Percentiles rank a stretch among this genome's conserved stretches.
phyloP scores from a whole-genome alignment of 176 grass and related monocot genomes.

The Phyllostachys edulis region DNA sequence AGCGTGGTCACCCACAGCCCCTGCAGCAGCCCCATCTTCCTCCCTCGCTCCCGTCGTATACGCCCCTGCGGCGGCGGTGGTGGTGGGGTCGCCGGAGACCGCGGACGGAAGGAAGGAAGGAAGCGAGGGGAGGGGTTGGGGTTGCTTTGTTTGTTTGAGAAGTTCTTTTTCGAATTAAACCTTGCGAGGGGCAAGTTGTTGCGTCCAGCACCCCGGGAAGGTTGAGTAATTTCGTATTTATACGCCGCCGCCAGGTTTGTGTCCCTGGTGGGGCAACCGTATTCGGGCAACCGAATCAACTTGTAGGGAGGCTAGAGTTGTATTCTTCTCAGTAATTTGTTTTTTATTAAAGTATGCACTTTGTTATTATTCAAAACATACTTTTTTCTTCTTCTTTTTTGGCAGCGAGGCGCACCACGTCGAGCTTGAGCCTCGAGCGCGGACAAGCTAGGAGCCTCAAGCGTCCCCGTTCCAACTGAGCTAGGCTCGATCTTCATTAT shows the following conservation, averaged over 20 bases:
- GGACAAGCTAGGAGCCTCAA: too few species aligned
- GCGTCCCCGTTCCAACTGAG: too few species aligned
- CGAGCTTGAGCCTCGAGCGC: too few species aligned
- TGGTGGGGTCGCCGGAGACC: neutral
- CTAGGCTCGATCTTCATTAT: too few species aligned
- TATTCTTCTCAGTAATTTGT: neutral
- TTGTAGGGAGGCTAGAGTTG: neutral
- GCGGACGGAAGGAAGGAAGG: neutral
- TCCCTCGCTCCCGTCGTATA: neutral
- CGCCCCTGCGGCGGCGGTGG: neutral
- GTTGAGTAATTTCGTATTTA: neutral
- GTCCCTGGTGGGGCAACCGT: conserved; percentile 27
- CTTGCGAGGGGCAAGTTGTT: neutral
- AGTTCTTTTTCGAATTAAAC: conserved; percentile 1
- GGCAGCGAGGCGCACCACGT: too few species aligned
- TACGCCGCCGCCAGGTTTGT: neutral
- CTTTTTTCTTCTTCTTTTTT: too few species aligned
- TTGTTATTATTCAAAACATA: neutral
- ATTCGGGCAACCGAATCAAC: neutral
- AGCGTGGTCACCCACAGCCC: conserved; percentile 48
- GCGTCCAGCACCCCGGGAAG: conserved; percentile 7
- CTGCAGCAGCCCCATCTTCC: conserved; percentile 49
- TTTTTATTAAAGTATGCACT: neutral
- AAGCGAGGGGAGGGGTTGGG: neutral
- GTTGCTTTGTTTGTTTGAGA: conserved; percentile 15